A percentile compares a stretch with the other conserved stretches of the same genome.
phyloP scores from a whole-genome alignment of 129 eudicot genomes.

The Smallanthus sonchifolius region DNA sequence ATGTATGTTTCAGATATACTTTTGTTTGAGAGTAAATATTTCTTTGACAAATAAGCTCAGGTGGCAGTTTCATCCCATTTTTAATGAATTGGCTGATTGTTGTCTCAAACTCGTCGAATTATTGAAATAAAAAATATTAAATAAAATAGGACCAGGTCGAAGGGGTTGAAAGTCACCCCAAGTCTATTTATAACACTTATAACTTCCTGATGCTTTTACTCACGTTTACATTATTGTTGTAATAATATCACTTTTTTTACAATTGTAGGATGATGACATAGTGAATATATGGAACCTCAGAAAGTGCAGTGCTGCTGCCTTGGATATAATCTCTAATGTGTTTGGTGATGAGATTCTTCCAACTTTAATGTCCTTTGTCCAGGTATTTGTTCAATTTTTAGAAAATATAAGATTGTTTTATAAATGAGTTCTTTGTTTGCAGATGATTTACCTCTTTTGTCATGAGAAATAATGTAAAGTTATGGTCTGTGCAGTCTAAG shows the following conservation, averaged over 20 bases:
- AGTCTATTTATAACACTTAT: background rate
- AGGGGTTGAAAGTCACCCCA: background rate
- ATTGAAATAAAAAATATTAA: background rate
- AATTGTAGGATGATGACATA: constrained; percentile 84
- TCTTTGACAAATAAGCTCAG: background rate
- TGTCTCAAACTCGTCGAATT: background rate
- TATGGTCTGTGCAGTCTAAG: constrained; percentile 51
- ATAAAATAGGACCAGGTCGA: background rate
- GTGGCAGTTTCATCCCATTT: background rate
- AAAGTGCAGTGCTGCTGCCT: constrained; percentile 98
- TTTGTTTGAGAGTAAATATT: background rate
- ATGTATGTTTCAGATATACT: constrained; percentile 44
- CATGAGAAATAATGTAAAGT: background rate
- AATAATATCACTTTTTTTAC: background rate
- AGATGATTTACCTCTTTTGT: background rate
- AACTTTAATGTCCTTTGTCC: constrained; percentile 79
- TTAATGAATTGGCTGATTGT: background rate
- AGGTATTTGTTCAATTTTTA: constrained; percentile 37
- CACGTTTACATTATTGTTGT: background rate
- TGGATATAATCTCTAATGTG: constrained; percentile 90
- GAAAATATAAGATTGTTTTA: background rate
- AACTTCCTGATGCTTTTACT: background rate
- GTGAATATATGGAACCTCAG: constrained; percentile 93
- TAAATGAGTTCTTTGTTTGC: background rate
- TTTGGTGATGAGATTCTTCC: constrained; percentile 95